Evolutionary conservation across 805 yeast species (phyloP).

Genomic region (Henningerozyma blattae): DNA sequence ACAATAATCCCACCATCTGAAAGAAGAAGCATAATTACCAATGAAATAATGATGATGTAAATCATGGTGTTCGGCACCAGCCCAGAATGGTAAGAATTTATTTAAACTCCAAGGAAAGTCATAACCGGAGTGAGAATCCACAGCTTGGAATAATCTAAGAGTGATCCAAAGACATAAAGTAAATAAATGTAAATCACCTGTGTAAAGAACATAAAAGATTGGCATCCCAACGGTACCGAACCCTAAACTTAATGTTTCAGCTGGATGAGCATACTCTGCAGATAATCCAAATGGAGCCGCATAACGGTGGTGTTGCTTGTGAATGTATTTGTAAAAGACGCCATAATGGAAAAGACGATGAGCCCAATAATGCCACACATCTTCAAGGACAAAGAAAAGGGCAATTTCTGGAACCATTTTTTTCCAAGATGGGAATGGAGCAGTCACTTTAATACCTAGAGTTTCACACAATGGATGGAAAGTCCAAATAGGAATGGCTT

Average conservation of each 20-base stretch:
- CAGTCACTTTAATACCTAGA: constrained; percentile 64
- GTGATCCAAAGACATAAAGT: constrained; percentile 87
- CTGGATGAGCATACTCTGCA: constrained; percentile 96
- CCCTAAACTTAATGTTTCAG: constrained; percentile 83
- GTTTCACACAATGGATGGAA: constrained; percentile 86
- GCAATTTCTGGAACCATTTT: constrained; percentile 56
- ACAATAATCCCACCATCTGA: constrained; percentile 91
- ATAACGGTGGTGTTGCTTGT: constrained; percentile 94
- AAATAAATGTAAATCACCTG: constrained; percentile 70
- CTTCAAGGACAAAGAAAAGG: constrained; percentile 77
- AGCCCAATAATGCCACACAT: constrained; percentile 94
- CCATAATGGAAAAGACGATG: constrained; percentile 88
- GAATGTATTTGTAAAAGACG: constrained; percentile 80
- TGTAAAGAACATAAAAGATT: constrained; percentile 63
- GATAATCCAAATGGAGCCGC: constrained; percentile 97
- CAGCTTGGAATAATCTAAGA: constrained; percentile 86
- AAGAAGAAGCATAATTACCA: constrained; percentile 89
- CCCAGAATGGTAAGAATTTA: constrained; percentile 91
- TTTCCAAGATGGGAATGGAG: constrained; percentile 69
- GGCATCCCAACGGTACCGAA: constrained; percentile 97
- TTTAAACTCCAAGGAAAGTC: constrained; percentile 96
- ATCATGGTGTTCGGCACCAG: constrained; percentile 97
- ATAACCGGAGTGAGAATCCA: constrained; percentile 95
- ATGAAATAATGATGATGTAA: constrained; percentile 93
- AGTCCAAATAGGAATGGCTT: constrained; percentile 93